These are phyloP conservation scores for Cantharellus anzutake DNA, from an alignment of 768 basidiomycete species.

Conservation along the genomic window DNA sequence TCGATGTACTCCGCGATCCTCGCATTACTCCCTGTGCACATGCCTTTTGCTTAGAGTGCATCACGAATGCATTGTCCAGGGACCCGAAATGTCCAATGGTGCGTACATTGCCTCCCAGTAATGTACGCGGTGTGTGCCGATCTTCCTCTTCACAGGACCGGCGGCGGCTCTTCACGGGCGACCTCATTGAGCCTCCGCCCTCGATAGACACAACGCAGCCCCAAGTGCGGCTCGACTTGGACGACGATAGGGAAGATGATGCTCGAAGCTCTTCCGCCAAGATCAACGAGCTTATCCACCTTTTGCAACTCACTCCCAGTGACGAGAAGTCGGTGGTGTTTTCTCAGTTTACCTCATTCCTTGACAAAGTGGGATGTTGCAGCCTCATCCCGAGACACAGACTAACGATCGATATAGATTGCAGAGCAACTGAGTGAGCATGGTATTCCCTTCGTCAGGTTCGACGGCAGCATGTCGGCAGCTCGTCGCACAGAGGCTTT, in stretches of 20 bases:
- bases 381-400: not conserved
- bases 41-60: slow-evolving; percentile 47
- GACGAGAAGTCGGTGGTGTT: slow-evolving; percentile 75
- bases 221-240: slow-evolving; percentile 17
- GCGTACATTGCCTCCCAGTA: slow-evolving; percentile 7
- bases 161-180: slow-evolving; percentile 30
- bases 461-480: slow-evolving; percentile 77
- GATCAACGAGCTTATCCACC: slow-evolving; percentile 59
- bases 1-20: slow-evolving; percentile 26
- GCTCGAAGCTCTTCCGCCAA: slow-evolving; percentile 53
- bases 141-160: slow-evolving; percentile 36
- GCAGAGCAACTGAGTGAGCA: slow-evolving; percentile 21
- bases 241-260: slow-evolving; percentile 19
- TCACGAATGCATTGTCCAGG: slow-evolving; percentile 28
- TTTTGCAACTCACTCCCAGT: slow-evolving; percentile 45
- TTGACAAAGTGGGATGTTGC: slow-evolving; percentile 40
- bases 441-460: slow-evolving; percentile 54
- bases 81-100: slow-evolving; percentile 77
- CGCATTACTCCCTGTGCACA: slow-evolving; percentile 60
- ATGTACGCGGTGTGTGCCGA: not conserved
- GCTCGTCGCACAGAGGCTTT: slow-evolving; percentile 61
- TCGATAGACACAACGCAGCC: slow-evolving; percentile 52
- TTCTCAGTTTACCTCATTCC: slow-evolving; percentile 73
- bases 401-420: slow-evolving; percentile 27
- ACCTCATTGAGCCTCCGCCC: slow-evolving; percentile 43